Percentiles rank a stretch among this genome's conserved stretches.
These are phyloP conservation scores for Ustilago nuda DNA, from an alignment of 1,284 basidiomycete species.

Conservation along the genomic window DNA sequence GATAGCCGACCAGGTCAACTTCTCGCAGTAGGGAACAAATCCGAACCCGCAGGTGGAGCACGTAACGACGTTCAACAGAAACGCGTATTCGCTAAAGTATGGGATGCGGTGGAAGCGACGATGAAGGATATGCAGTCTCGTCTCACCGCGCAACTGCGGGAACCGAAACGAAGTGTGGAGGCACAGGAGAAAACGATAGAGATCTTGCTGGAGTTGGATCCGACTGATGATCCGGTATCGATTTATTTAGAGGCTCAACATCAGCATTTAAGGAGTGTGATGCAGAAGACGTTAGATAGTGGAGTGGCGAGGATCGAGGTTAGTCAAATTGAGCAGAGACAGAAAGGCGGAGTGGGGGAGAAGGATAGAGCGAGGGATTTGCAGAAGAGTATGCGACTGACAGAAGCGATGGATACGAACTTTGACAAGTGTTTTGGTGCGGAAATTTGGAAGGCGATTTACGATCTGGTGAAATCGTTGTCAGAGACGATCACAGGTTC, in stretches of 20 bases:
- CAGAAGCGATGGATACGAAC: constrained; percentile 42
- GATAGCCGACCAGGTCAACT: constrained; percentile 87
- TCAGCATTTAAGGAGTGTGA: constrained; percentile 81
- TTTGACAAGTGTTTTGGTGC: constrained; percentile 56
- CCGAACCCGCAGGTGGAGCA: constrained; percentile 30
- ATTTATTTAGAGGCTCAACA: constrained; percentile 94
- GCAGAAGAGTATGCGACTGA: constrained; percentile 62
- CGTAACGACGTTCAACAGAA: constrained; percentile 74
- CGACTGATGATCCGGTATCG: constrained; percentile 78
- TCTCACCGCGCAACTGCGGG: constrained; percentile 82
- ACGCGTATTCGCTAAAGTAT: constrained; percentile 94
- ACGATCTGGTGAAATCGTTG: constrained; percentile 74
- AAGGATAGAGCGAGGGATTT: constrained; percentile 73
- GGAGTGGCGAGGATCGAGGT: constrained; percentile 41
- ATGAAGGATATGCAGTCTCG: constrained; percentile 89
- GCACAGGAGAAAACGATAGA: constrained; percentile 98
- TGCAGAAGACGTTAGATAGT: constrained; percentile 77
- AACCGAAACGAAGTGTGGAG: constrained; percentile 82
- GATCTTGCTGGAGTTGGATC: constrained; percentile 70
- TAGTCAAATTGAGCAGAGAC: constrained; percentile 10
- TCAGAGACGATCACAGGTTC: constrained; percentile 73
- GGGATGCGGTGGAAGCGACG: constrained; percentile 92
- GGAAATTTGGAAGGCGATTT: constrained; percentile 79
- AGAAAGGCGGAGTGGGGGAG: constrained; percentile 73
- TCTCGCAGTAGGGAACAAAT: constrained; percentile 72